Base-by-base conservation (phyloP, 805 yeast species). In the Candida tallmaniae region DNA sequence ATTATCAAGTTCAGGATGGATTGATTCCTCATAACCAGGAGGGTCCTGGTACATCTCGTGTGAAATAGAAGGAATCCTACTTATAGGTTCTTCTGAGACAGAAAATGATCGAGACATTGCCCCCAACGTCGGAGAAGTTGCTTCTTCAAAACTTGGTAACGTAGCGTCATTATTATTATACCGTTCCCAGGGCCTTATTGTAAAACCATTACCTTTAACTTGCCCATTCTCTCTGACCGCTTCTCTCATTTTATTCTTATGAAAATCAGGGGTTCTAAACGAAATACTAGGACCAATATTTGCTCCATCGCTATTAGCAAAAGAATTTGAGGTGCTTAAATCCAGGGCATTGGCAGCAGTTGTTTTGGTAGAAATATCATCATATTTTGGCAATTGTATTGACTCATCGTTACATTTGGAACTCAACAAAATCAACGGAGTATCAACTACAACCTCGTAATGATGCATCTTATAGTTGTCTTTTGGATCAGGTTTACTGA, bases 371-470 rank as follows among this genome's bases (percentile, higher is more conserved):
- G 40, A 44, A 4, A 58, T 39, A 18, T 60, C 68, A 32, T 60
- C 56, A 31, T 67, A 67, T 32, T 48, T 52, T 0, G 73, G 73
- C 29, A 67, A 52, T 40, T 65, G 71, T 6, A 56, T 50, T 1
- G 70, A 60, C 4, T 46, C 64, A 6, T 62, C 70, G 41, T 54
- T 56, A 44, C 72, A 66, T 39, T 61, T 62, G 0, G 71, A 51
- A 42, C 70, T 64, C 31, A 67, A 49, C 38, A 67, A 51, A 22
- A 73, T 68, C 23, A 83, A 65, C 0, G 93, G 93, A 0, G 90
- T 82, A 50, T 83, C 93, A 25, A 83, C 82, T 28, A 83, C 75
- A 14, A 83, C 89, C 46, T 83, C 94, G 48, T 79, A 83, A 52
- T 83, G 89, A 47, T 81, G 87, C 60, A 76, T 57, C 41, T 73